These are phyloP conservation scores for Lizonia empirigonia DNA, from an alignment of 2,329 filamentous ascomycete species.

Conservation along the genomic window DNA sequence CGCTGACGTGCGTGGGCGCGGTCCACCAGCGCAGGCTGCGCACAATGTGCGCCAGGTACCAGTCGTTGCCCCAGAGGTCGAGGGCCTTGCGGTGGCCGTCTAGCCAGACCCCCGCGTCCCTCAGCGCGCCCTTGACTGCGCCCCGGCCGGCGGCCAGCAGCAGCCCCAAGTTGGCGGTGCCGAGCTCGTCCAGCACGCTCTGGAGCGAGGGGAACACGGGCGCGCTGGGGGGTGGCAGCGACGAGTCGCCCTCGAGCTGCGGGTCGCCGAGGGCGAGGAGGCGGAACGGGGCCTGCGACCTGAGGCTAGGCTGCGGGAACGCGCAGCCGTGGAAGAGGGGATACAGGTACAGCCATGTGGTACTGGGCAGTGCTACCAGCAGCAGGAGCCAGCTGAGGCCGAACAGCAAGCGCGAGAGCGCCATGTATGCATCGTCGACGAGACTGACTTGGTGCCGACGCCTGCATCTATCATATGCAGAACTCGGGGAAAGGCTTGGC, in stretches of 20 bases:
- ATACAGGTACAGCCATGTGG: conserved; percentile 85
- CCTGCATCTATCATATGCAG: no score
- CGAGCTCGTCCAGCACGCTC: conserved; percentile 37
- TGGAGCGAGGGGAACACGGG: conserved; percentile 50
- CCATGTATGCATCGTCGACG: conserved; percentile 54
- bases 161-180: conserved; percentile 21
- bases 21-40: conserved; percentile 83
- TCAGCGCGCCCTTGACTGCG: conserved; percentile 27
- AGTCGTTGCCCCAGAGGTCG: conserved; percentile 92
- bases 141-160: conserved; percentile 15
- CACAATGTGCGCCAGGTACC: conserved; percentile 92
- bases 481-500: no score
- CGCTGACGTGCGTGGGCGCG: conserved; percentile 81
- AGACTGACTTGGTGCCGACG: no score
- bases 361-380: conserved; percentile 71
- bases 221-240: conserved; percentile 62
- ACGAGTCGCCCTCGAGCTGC: conserved; percentile 90
- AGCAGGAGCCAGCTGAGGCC: conserved; percentile 58
- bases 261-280: conserved; percentile 89
- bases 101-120: conserved; percentile 72
- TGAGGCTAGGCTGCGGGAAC: conserved; percentile 63
- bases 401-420: conserved; percentile 54
- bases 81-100: conserved; percentile 76
- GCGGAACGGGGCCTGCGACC: conserved; percentile 71
- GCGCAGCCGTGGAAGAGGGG: conserved; percentile 78